Conservation (phyloP, 257 asterid species). For the Solanum bulbocastanum region DNA sequence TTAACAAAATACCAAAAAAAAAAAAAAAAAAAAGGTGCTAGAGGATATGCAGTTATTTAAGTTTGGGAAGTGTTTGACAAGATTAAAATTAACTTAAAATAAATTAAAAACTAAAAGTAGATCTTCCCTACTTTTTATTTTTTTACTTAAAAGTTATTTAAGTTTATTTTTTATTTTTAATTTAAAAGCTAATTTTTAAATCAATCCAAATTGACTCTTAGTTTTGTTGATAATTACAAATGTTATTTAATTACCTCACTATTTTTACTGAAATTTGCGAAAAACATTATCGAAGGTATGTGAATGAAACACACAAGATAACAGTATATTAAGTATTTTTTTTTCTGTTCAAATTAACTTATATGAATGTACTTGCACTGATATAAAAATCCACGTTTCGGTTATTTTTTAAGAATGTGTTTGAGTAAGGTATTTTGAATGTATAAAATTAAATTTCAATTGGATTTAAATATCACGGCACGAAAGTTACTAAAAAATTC, state of each 20-base stretch:
- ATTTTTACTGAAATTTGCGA: not conserved
- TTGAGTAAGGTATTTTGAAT: not conserved
- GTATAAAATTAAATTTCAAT: not conserved
- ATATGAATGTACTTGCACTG: not conserved
- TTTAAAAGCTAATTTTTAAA: too few species aligned
- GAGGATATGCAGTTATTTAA: not conserved
- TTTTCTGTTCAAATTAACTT: not conserved
- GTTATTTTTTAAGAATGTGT: not conserved
- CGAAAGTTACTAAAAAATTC: not conserved
- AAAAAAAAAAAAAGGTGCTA: not conserved
- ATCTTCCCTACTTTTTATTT: too few species aligned
- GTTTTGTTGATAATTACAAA: too few species aligned
- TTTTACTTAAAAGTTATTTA: too few species aligned
- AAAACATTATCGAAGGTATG: too few species aligned
- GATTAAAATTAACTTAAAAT: too few species aligned
- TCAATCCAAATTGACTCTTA: too few species aligned
- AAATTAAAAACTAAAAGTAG: too few species aligned
- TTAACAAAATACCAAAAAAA: not conserved
- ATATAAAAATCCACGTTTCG: not conserved
- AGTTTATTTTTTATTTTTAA: too few species aligned
- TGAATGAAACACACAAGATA: not conserved
- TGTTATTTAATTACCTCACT: not conserved
- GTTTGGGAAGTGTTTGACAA: too few species aligned
- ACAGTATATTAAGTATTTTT: not conserved
- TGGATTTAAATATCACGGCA: not conserved